Evolutionary conservation across 108 stramenopile genomes (phyloP), one percentile per base, ranked within the genome.

Genomic region (Nitzschia sp.): DNA sequence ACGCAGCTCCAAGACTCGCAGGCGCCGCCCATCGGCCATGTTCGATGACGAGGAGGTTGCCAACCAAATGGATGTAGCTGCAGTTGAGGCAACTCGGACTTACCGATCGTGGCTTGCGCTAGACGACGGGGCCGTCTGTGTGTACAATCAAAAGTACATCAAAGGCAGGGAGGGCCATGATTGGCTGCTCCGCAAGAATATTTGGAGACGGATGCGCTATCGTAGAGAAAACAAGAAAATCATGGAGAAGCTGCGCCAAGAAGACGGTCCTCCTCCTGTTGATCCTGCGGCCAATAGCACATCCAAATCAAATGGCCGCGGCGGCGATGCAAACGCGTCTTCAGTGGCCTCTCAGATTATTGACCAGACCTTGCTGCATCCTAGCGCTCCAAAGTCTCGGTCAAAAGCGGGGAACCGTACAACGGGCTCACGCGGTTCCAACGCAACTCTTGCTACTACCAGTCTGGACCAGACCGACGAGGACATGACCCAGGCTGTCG

Each of bases 161-260:
- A 93, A 91, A 70, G 94, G 94, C 2, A 57, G 68, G 35, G 80
- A 85, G 36, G 83, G 76, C n/a, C 88, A 92, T 58, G 94, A 95
- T 78, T 93, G 91, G 91, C 60, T 91, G 33, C 65, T 95, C 21
- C 76, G 75, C 46, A 95, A 95, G 75, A 95, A 93, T 68, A 95
- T 95, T 55, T 95, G 94, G 94, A 70, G 94, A 23, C 72, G 94
- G 36, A 95, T 95, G 94, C 70, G 94, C 1, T 95, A 95, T 68
- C 80, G 94, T 38, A 64, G 94, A 36, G 90, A 91, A 78, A 95
- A 92, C 69, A 87, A 86, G 42, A 74, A 76, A 53, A 82, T 88
- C 78, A 88, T 95, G 35, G 58, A 59, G 47, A 66, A 70, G 23
- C 72, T 72, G 63, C 74, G 54, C 32, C 32, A 35, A 23, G 34